Evolutionary conservation across 106 monocot species (phyloP).

Genomic region (Ottelia alismoides): DNA sequence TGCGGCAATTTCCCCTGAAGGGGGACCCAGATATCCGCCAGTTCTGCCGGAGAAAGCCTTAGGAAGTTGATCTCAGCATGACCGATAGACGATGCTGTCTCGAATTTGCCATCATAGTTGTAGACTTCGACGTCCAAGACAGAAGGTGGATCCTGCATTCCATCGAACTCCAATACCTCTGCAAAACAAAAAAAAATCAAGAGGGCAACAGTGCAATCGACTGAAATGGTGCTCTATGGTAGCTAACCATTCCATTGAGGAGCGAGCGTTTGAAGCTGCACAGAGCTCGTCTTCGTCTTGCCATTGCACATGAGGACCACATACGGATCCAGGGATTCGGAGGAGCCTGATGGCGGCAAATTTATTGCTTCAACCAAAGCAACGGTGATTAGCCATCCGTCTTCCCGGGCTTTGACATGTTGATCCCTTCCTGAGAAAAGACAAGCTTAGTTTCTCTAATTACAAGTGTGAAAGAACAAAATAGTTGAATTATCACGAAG

Average conservation of each 20-base stretch:
- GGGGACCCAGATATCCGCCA: constrained; percentile 59
- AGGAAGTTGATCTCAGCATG: constrained; percentile 63
- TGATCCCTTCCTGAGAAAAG: too few relatives aligned
- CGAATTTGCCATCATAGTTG: constrained; percentile 61
- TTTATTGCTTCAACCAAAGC: constrained; percentile 51
- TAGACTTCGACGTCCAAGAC: constrained; percentile 45
- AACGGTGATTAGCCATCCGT: constrained; percentile 67
- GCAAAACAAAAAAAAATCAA: constrained; percentile 2
- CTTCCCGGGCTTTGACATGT: too few relatives aligned
- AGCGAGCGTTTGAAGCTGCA: constrained; percentile 52
- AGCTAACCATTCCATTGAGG: constrained; percentile 66
- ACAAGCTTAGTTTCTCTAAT: too few relatives aligned
- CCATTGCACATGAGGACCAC: constrained; percentile 58
- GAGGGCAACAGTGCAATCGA: neutral
- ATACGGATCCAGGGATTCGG: constrained; percentile 41
- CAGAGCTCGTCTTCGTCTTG: constrained; percentile 54
- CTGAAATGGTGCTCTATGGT: neutral
- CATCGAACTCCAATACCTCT: constrained; percentile 80
- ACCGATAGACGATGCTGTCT: constrained; percentile 27
- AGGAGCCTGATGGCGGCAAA: constrained; percentile 20
- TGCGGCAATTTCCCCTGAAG: constrained; percentile 44
- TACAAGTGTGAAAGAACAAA: too few relatives aligned
- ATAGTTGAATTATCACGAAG: too few relatives aligned
- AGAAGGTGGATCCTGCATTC: constrained; percentile 63
- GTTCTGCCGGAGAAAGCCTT: constrained; percentile 27